A percentile compares a stretch with the other conserved stretches of the same genome.
Evolutionary conservation across 2,329 filamentous ascomycete genomes (phyloP).

Genomic region (Exophiala bonariae): DNA sequence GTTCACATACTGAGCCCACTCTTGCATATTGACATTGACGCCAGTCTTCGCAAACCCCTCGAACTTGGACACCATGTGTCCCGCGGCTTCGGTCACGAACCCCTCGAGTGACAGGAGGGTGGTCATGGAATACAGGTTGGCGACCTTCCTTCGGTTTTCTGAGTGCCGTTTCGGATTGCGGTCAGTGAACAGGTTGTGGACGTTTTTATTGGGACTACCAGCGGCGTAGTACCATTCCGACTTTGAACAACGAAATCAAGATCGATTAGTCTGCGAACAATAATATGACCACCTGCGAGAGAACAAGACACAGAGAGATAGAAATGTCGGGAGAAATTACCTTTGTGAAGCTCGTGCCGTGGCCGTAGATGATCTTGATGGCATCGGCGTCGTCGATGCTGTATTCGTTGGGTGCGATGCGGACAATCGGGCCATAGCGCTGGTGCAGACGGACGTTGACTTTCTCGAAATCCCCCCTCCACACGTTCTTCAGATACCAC

Average conservation of each 20-base stretch:
- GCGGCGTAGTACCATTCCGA: conserved; percentile 52
- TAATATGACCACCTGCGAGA: too few relatives aligned
- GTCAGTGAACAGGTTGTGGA: conserved; percentile 59
- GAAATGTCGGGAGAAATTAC: too few relatives aligned
- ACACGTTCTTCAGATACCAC: conserved; percentile 33
- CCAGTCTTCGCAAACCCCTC: conserved; percentile 33
- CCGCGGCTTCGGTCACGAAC: conserved; percentile 72
- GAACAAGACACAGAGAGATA: too few relatives aligned
- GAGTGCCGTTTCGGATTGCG: conserved; percentile 73
- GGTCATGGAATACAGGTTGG: conserved; percentile 60
- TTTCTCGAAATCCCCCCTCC: conserved; percentile 38
- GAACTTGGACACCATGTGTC: conserved; percentile 27
- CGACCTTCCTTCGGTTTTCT: conserved; percentile 68
- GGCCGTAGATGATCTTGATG: conserved; percentile 73
- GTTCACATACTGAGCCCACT: conserved; percentile 43
- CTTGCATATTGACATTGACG: conserved; percentile 25
- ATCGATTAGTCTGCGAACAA: too few relatives aligned
- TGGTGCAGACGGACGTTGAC: conserved; percentile 26
- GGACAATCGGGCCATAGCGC: conserved; percentile 51
- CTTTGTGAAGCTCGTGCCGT: conserved; percentile 79
- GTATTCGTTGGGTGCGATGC: conserved; percentile 70
- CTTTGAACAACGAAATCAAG: conserved; percentile 1
- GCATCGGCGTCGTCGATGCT: conserved; percentile 73
- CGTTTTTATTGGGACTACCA: conserved; percentile 57
- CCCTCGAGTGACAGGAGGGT: conserved; percentile 53